Percentiles rank a stretch among this genome's conserved stretches.
Evolutionary conservation across 352 stramenopile species (phyloP).

Genomic region (Globisporangium cylindrosporum): DNA sequence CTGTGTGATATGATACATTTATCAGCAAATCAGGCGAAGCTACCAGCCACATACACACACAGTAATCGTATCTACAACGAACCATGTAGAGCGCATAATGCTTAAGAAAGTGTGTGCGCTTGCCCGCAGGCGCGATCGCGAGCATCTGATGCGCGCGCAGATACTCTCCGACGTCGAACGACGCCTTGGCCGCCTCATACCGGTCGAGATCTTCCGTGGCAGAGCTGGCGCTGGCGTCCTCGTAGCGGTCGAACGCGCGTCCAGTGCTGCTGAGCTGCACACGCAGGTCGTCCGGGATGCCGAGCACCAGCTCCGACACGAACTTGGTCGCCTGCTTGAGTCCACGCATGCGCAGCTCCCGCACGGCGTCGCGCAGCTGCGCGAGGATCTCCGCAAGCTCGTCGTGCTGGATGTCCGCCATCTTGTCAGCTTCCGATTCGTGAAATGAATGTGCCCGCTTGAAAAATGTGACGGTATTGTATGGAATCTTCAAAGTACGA

Average conservation of each 20-base stretch:
- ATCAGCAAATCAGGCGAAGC: background rate
- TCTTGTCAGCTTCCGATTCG: slow-evolving; percentile 10
- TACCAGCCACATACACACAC: background rate
- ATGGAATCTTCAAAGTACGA: background rate
- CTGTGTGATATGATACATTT: slow-evolving; percentile 17
- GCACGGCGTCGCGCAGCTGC: slow-evolving; percentile 50
- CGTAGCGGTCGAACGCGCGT: slow-evolving; percentile 4
- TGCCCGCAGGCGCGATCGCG: background rate
- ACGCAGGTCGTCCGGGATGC: slow-evolving; percentile 43
- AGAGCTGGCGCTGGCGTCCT: background rate
- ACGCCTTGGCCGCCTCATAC: slow-evolving; percentile 65
- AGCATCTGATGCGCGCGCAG: slow-evolving; percentile 71
- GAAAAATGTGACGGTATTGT: background rate
- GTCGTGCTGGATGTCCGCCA: slow-evolving; percentile 11
- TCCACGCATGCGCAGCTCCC: slow-evolving; percentile 47
- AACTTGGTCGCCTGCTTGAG: slow-evolving; percentile 73
- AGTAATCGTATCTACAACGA: background rate
- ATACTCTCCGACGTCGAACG: slow-evolving; percentile 73
- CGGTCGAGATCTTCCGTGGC: slow-evolving; percentile 26
- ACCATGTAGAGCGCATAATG: slow-evolving; percentile 78
- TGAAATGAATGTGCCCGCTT: slow-evolving; percentile 5
- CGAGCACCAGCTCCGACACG: slow-evolving; percentile 71
- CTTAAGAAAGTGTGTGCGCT: slow-evolving; percentile 62
- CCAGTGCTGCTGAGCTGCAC: slow-evolving; percentile 25
- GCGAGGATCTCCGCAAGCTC: slow-evolving; percentile 33